These are phyloP conservation scores for Pistacia atlantica DNA, from an alignment of 345 rosid genomes.

Conservation along the genomic window DNA sequence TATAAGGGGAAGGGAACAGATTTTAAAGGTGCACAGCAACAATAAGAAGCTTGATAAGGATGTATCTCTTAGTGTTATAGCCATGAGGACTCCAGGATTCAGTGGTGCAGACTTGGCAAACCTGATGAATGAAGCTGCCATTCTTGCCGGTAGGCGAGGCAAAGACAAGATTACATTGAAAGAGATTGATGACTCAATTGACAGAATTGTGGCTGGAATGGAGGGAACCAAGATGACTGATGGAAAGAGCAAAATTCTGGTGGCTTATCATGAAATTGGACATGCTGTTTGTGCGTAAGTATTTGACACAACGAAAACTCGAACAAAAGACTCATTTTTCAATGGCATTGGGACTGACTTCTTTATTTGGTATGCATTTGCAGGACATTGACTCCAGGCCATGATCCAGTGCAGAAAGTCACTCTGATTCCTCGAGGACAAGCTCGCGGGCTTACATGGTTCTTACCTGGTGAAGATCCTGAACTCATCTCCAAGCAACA, in stretches of 20 bases:
- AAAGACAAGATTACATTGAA: constrained; percentile 49
- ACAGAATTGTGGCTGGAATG: constrained; percentile 73
- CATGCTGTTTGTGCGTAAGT: constrained; percentile 71
- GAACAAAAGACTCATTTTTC: background rate
- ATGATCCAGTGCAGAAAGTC: constrained; percentile 76
- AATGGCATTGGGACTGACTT: background rate
- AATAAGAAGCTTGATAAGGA: constrained; percentile 68
- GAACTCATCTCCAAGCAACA: constrained; percentile 58
- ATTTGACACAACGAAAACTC: background rate
- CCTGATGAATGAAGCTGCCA: constrained; percentile 81
- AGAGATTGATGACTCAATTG: constrained; percentile 76
- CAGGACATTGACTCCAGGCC: constrained; percentile 67
- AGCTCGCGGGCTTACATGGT: constrained; percentile 86
- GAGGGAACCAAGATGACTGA: constrained; percentile 75
- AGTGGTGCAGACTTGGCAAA: constrained; percentile 87
- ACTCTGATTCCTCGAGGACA: constrained; percentile 74
- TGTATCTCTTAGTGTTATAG: constrained; percentile 52
- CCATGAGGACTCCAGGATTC: constrained; percentile 80
- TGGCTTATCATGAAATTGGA: constrained; percentile 79
- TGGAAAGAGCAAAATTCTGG: constrained; percentile 69
- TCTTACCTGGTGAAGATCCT: constrained; percentile 66
- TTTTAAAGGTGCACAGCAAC: constrained; percentile 67
- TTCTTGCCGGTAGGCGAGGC: constrained; percentile 76
- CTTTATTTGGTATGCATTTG: background rate
- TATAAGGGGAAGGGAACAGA: constrained; percentile 74